These are phyloP conservation scores for Ogataea chonburiensis DNA, from an alignment of 805 yeast species.

Conservation along the genomic window DNA sequence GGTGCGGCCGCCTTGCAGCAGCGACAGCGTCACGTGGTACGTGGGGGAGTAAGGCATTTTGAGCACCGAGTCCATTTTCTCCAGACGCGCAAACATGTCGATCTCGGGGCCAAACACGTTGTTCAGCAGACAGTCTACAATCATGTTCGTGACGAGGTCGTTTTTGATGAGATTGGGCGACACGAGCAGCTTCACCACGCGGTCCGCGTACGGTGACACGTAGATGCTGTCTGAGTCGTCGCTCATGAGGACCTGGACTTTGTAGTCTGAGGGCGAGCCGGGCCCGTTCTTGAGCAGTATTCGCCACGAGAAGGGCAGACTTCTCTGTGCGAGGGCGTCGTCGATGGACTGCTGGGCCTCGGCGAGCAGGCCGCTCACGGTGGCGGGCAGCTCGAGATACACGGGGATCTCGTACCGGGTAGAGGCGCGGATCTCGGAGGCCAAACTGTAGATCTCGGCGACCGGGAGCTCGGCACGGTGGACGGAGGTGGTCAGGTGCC, in stretches of 20 bases:
- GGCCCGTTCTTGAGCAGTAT: slow-evolving; percentile 28
- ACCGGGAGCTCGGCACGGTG: slow-evolving; percentile 61
- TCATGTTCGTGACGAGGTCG: slow-evolving; percentile 36
- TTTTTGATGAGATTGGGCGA: slow-evolving; percentile 28
- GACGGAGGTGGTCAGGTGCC: slow-evolving; percentile 58
- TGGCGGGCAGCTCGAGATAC: slow-evolving; percentile 37
- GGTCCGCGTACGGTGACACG: slow-evolving; percentile 40
- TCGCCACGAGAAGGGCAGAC: slow-evolving; percentile 31
- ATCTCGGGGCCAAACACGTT: slow-evolving; percentile 42
- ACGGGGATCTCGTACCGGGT: slow-evolving; percentile 42
- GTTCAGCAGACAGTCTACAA: slow-evolving; percentile 38
- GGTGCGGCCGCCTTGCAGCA: slow-evolving; percentile 67
- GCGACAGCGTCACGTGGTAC: slow-evolving; percentile 73
- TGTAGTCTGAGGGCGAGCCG: slow-evolving; percentile 35
- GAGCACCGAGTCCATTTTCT: slow-evolving; percentile 31
- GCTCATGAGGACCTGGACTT: slow-evolving; percentile 30
- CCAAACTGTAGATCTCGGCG: slow-evolving; percentile 36
- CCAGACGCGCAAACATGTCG: slow-evolving; percentile 27
- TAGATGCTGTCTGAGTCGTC: slow-evolving; percentile 22
- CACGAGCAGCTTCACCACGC: slow-evolving; percentile 33
- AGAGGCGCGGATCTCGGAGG: slow-evolving; percentile 24
- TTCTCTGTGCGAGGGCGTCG: slow-evolving; percentile 12
- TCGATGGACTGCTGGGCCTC: slow-evolving; percentile 40
- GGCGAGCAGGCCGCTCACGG: slow-evolving; percentile 32
- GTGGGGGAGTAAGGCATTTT: slow-evolving; percentile 60